Evolutionary conservation across 306 rosid species (phyloP).

Genomic region (Mimosa bimucronata): DNA sequence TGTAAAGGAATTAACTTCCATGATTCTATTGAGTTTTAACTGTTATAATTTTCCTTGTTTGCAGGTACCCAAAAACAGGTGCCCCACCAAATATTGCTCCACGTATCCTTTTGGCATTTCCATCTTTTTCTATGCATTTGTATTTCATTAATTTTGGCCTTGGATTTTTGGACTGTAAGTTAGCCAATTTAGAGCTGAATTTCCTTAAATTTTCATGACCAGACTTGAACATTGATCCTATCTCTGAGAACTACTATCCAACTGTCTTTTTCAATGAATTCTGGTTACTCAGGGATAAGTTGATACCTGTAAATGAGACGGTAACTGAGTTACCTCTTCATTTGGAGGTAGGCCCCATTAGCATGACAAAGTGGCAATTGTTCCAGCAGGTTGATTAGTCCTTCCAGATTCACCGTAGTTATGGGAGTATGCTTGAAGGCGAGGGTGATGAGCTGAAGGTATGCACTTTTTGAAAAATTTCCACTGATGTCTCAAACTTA

Average conservation of each 20-base stretch:
- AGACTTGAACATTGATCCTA: slow-evolving; percentile 86
- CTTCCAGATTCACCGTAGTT: slow-evolving; percentile 91
- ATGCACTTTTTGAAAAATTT: slow-evolving; percentile 29
- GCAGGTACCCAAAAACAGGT: slow-evolving; percentile 80
- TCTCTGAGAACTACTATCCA: slow-evolving; percentile 83
- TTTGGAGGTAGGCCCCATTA: slow-evolving; percentile 90
- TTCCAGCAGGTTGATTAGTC: slow-evolving; percentile 94
- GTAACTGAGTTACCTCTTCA: slow-evolving; percentile 72
- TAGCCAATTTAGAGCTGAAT: slow-evolving; percentile 32
- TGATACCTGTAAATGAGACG: slow-evolving; percentile 75
- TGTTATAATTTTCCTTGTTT: slow-evolving; percentile 22
- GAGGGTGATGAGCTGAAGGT: slow-evolving; percentile 99
- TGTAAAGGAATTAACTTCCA: background rate
- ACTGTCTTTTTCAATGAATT: slow-evolving; percentile 87
- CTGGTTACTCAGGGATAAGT: slow-evolving; percentile 92
- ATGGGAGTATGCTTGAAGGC: slow-evolving; percentile 98
- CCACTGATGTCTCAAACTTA: background rate
- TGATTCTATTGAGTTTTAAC: slow-evolving; percentile 21
- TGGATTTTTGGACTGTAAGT: slow-evolving; percentile 22
- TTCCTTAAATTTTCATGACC: slow-evolving; percentile 62
- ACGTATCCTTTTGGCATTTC: slow-evolving; percentile 71
- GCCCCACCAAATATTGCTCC: slow-evolving; percentile 90
- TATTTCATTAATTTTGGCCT: slow-evolving; percentile 17
- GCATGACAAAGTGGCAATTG: slow-evolving; percentile 97
- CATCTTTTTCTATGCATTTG: slow-evolving; percentile 12